Conservation (phyloP, 2,329 filamentous ascomycete species). For the Calonectria crousiana region DNA sequence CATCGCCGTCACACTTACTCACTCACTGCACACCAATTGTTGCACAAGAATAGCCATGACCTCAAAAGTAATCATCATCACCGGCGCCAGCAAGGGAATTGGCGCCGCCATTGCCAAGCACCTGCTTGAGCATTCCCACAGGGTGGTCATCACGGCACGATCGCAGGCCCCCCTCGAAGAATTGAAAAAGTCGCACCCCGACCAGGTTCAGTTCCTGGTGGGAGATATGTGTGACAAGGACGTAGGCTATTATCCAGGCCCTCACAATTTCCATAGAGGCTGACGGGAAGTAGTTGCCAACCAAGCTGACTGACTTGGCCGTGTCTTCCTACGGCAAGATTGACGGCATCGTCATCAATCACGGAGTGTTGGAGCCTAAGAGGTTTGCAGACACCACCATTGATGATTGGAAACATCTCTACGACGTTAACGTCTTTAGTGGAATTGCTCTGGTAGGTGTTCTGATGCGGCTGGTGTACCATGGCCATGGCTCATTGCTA, state of each 20-base stretch:
- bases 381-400: conserved; percentile 75
- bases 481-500: conserved; percentile 18
- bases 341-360: conserved; percentile 89
- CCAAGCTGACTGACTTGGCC: conserved; percentile 74
- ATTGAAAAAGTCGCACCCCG: conserved; percentile 61
- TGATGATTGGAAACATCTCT: conserved; percentile 80
- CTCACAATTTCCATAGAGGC: neutral
- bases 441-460: conserved; percentile 78
- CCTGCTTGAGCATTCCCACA: conserved; percentile 66
- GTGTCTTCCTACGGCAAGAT: conserved; percentile 76
- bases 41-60: conserved; percentile 50
- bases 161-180: conserved; percentile 61
- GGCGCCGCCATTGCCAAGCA: conserved; percentile 67
- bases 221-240: conserved; percentile 67
- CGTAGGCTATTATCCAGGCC: conserved; percentile 49
- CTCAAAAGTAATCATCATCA: conserved; percentile 78
- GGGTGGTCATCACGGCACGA: conserved; percentile 70
- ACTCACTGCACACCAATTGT: neutral
- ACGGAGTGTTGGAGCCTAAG: conserved; percentile 84
- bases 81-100: conserved; percentile 73
- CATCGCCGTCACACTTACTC: conserved; percentile 4
- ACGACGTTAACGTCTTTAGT: conserved; percentile 90
- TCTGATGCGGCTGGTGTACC: too few relatives aligned
- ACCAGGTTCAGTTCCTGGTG: conserved; percentile 67
- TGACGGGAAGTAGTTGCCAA: conserved; percentile 61